Conservation (phyloP, 257 asterid species). For the Plantago elongata region DNA sequence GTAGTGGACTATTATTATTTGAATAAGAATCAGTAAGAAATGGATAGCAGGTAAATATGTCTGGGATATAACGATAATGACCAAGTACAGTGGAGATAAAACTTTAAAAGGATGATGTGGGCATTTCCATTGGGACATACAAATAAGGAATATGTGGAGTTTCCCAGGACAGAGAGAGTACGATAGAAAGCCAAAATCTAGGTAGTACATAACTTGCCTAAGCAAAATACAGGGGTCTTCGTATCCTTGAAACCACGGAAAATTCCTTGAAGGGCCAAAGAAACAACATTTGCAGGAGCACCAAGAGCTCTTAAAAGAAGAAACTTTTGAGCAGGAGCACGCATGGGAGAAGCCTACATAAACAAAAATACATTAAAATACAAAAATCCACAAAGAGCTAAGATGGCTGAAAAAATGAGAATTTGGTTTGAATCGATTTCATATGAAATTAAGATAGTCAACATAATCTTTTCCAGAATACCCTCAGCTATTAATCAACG, state of each 20-base stretch:
- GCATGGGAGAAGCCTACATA: constrained; percentile 74
- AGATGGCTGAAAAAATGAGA: not conserved
- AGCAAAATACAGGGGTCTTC: constrained; percentile 78
- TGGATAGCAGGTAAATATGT: too few species aligned
- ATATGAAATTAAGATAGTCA: not conserved
- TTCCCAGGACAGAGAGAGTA: not conserved
- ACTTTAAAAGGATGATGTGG: too few species aligned
- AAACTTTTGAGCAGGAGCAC: constrained; percentile 67
- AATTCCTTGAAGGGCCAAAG: constrained; percentile 96
- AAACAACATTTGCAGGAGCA: constrained; percentile 94
- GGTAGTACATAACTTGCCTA: constrained; percentile 57
- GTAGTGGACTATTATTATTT: too few species aligned
- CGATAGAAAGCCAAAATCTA: constrained; percentile 7
- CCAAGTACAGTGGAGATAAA: too few species aligned
- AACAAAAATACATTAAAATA: not conserved
- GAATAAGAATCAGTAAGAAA: too few species aligned
- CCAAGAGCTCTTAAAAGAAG: constrained; percentile 86
- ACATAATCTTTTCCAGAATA: not conserved
- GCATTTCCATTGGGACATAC: too few species aligned
- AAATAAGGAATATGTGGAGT: too few species aligned
- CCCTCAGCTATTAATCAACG: not conserved
- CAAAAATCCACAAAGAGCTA: constrained; percentile 9
- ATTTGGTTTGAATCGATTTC: not conserved
- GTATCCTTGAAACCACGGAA: constrained; percentile 97
- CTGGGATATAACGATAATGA: too few species aligned